Evolutionary conservation across 139 green algal genomes (phyloP).

Genomic region (Coelastrella sp.): DNA sequence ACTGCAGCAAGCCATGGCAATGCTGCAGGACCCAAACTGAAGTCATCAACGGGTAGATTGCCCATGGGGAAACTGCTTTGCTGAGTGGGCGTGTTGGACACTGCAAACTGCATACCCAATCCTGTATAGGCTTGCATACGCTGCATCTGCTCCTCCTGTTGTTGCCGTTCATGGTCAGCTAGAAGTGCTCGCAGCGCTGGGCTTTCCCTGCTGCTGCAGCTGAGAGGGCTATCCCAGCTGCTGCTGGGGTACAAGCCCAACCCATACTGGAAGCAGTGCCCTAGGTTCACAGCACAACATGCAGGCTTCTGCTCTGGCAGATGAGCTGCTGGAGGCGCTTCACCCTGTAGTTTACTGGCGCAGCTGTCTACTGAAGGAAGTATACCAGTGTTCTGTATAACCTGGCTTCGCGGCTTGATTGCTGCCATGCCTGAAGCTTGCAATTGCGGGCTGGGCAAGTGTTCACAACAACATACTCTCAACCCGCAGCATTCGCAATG

Average conservation of each 20-base stretch:
- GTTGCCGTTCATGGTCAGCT: background rate
- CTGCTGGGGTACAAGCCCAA: background rate
- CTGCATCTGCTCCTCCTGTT: background rate
- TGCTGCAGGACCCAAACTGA: background rate
- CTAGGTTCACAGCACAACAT: too few species aligned
- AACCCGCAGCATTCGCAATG: too few species aligned
- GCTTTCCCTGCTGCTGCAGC: constrained; percentile 7
- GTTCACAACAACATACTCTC: too few species aligned
- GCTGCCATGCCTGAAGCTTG: too few species aligned
- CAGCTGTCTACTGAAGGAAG: too few species aligned
- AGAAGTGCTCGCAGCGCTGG: background rate
- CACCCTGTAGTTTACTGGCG: too few species aligned
- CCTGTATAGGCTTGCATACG: background rate
- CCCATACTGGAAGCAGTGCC: background rate
- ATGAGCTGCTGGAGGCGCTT: background rate
- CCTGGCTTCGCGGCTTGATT: too few species aligned
- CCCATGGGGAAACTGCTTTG: background rate
- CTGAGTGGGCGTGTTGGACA: background rate
- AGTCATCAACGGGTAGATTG: background rate
- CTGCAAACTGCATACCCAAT: background rate
- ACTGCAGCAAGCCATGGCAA: background rate
- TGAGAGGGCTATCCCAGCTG: constrained; percentile 2
- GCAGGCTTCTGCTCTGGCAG: background rate
- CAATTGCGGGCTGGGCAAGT: too few species aligned
- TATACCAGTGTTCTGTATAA: too few species aligned